Conservation (phyloP, 1,139 yeast species). For the Eremothecium sinecaudum region DNA sequence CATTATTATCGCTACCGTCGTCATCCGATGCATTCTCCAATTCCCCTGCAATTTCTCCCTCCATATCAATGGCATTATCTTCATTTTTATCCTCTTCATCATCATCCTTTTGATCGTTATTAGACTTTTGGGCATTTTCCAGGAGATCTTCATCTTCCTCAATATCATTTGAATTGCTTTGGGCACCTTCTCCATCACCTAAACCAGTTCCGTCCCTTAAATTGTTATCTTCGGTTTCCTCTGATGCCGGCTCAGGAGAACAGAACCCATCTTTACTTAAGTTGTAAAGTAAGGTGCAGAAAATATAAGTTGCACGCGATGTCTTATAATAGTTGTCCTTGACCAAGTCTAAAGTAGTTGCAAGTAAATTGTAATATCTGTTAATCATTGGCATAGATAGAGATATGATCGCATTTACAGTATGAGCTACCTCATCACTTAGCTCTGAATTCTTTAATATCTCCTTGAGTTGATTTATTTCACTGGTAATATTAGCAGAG, state of each 20-base stretch:
- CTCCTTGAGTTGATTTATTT: conserved; percentile 32
- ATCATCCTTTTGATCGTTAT: conserved; percentile 60
- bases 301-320: conserved; percentile 52
- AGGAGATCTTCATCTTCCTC: conserved; percentile 89
- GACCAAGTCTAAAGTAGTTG: conserved; percentile 36
- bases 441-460: conserved; percentile 32
- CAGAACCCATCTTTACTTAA: conserved; percentile 88
- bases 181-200: conserved; percentile 93
- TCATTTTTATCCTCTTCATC: conserved; percentile 49
- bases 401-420: conserved; percentile 37
- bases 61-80: conserved; percentile 84
- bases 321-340: conserved; percentile 42
- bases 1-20: conserved; percentile 51
- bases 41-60: conserved; percentile 95
- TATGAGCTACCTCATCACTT: conserved; percentile 28
- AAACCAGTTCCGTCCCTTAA: conserved; percentile 85
- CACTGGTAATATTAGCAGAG: conserved; percentile 23
- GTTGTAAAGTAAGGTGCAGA: conserved; percentile 47
- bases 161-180: conserved; percentile 74
- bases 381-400: conserved; percentile 51
- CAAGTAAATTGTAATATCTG: conserved; percentile 42
- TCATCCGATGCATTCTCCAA: conserved; percentile 71
- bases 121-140: conserved; percentile 77
- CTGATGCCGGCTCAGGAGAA: conserved; percentile 74
- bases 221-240: conserved; percentile 54